A percentile compares a stretch with the other conserved stretches of the same genome.
These are phyloP conservation scores for Chytriomyces hyalinus DNA, from an alignment of 192 early-diverging fungal species.

Conservation along the genomic window DNA sequence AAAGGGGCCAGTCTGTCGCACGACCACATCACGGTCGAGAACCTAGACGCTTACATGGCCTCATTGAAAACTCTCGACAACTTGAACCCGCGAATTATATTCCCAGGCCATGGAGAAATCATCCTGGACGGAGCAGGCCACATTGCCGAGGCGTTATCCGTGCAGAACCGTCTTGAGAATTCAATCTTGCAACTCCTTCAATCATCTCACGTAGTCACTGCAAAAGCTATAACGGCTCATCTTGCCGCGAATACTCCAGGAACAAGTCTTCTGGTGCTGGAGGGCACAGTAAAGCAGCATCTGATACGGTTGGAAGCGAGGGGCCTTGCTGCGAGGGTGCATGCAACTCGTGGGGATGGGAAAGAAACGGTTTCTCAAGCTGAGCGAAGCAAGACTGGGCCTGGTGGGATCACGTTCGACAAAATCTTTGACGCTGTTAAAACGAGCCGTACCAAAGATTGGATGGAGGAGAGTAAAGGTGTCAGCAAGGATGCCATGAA, in stretches of 20 bases:
- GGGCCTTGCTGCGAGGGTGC: neutral
- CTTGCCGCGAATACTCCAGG: neutral
- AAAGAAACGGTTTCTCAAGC: neutral
- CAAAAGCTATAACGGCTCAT: neutral
- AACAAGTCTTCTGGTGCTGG: neutral
- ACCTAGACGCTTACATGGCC: neutral
- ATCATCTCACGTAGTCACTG: neutral
- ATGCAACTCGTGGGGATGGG: neutral
- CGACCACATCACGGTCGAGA: neutral
- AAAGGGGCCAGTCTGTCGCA: neutral
- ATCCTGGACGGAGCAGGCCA: conserved; percentile 1
- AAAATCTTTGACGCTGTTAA: conserved; percentile 20
- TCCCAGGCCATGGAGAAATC: conserved; percentile 13
- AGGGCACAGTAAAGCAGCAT: conserved; percentile 16
- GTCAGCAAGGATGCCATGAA: neutral
- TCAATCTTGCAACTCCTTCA: neutral
- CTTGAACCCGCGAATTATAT: conserved; percentile 5
- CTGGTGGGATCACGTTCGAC: conserved; percentile 1
- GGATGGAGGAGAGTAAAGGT: neutral
- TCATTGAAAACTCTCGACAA: neutral
- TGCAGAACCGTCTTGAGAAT: neutral
- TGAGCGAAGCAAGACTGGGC: neutral
- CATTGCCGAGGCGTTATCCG: neutral
- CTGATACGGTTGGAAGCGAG: neutral
- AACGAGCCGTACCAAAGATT: neutral